A percentile compares a stretch with the other conserved stretches of the same genome.
Evolutionary conservation across 129 eudicot genomes (phyloP).

Genomic region (Centaurea solstitialis): DNA sequence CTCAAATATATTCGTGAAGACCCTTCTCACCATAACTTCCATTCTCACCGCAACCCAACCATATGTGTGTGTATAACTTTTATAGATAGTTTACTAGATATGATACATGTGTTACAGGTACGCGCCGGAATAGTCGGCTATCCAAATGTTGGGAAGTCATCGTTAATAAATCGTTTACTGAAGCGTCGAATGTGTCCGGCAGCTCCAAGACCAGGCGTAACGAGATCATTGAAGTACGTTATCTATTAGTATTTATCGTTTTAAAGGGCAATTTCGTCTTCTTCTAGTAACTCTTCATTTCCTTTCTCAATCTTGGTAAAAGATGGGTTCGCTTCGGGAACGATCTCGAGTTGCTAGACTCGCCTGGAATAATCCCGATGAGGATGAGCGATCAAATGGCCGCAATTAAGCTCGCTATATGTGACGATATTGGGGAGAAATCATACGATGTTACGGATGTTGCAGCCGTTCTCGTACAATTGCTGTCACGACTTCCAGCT

Average conservation of each 20-base stretch:
- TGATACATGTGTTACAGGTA: constrained; percentile 48
- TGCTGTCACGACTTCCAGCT: constrained; percentile 75
- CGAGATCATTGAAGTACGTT: constrained; percentile 86
- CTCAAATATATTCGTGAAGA: too few species aligned
- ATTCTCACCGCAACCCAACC: too few species aligned
- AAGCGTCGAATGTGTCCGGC: constrained; percentile 97
- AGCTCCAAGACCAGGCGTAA: constrained; percentile 99
- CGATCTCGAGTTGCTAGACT: constrained; percentile 87
- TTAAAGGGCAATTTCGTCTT: background rate
- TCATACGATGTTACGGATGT: constrained; percentile 82
- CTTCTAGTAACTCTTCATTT: constrained; percentile 2
- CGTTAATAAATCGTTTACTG: constrained; percentile 88
- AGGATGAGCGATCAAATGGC: constrained; percentile 96
- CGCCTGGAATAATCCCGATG: constrained; percentile 98
- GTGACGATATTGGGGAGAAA: constrained; percentile 98
- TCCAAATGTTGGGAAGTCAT: constrained; percentile 98
- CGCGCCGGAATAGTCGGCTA: constrained; percentile 98
- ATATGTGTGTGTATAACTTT: background rate
- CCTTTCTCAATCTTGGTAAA: constrained; percentile 32
- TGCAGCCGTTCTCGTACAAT: constrained; percentile 91
- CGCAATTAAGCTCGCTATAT: constrained; percentile 95
- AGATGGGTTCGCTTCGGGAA: constrained; percentile 97
- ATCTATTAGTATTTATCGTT: constrained; percentile 1
- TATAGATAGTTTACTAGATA: background rate
- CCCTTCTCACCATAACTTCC: too few species aligned